Conservation (phyloP, 306 rosid species). For the Dryas alaskensis region DNA sequence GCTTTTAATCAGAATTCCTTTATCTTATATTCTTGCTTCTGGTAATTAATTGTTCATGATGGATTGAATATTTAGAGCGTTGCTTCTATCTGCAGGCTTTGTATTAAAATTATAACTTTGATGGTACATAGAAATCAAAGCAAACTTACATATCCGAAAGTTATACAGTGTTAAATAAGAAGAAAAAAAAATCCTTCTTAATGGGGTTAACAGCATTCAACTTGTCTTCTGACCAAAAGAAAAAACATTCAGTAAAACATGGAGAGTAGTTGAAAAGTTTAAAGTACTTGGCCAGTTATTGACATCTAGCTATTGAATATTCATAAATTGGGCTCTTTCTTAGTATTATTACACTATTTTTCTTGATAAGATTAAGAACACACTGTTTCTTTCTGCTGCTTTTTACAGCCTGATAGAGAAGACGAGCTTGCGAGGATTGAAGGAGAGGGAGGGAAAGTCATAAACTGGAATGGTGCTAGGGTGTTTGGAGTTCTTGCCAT, state of each 20-base stretch:
- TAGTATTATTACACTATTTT: neutral
- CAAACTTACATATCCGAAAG: neutral
- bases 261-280: neutral
- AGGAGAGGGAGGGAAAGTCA: slow-evolving; percentile 75
- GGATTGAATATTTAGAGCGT: neutral
- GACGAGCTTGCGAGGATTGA: slow-evolving; percentile 76
- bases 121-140: neutral
- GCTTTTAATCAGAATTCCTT: neutral
- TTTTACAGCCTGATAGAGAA: slow-evolving; percentile 80
- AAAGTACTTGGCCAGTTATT: neutral
- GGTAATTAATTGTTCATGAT: neutral
- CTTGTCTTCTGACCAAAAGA: neutral
- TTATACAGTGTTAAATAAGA: slow-evolving; percentile 3
- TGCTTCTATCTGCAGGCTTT: neutral
- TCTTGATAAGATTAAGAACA: slow-evolving; percentile 24
- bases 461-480: slow-evolving; percentile 98
- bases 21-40: neutral
- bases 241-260: neutral
- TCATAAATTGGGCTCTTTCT: neutral
- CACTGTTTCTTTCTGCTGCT: slow-evolving; percentile 29
- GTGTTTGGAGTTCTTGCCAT: slow-evolving; percentile 58
- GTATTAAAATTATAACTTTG: neutral
- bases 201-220: neutral
- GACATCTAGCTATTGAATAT: neutral
- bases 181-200: neutral